phyloP scores from a whole-genome alignment of 2,329 filamentous ascomycete species.

The Hypoxylon sp. region DNA sequence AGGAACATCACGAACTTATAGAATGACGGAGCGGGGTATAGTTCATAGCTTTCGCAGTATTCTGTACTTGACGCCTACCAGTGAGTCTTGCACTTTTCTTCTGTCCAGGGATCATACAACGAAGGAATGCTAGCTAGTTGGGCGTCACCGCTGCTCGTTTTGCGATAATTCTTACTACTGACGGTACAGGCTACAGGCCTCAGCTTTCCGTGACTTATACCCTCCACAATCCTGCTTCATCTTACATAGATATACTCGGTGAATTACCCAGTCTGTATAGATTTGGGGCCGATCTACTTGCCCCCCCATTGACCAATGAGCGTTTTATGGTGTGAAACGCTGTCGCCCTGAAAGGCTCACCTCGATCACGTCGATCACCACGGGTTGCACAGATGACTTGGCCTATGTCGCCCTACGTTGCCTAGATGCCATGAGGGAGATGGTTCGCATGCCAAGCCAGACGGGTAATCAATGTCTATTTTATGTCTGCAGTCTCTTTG shows the following conservation, averaged over 20 bases:
- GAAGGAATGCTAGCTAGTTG: background rate
- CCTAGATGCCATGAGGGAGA: background rate
- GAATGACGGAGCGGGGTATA: background rate
- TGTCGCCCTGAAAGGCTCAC: slow-evolving; percentile 12
- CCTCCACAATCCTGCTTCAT: slow-evolving; percentile 3
- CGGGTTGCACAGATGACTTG: slow-evolving; percentile 2
- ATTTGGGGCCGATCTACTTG: background rate
- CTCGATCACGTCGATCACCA: background rate
- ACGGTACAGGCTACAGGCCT: background rate
- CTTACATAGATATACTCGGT: background rate
- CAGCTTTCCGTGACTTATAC: slow-evolving; percentile 1
- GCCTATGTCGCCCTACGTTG: slow-evolving; percentile 4
- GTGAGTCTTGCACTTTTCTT: slow-evolving; percentile 9
- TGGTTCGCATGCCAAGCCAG: slow-evolving; percentile 7
- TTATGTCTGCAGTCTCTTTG: background rate
- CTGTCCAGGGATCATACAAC: background rate
- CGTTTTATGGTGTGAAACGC: background rate
- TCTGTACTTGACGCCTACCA: background rate
- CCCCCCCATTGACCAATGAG: background rate
- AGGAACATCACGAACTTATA: slow-evolving; percentile 20
- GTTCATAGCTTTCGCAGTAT: background rate
- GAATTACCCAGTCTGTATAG: slow-evolving; percentile 7
- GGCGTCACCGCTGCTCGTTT: slow-evolving; percentile 28
- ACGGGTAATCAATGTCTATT: background rate
- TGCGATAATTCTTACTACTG: background rate